These are phyloP conservation scores for Cylindrodendrum hubeiense DNA, from an alignment of 2,329 filamentous ascomycete species.

Conservation along the genomic window DNA sequence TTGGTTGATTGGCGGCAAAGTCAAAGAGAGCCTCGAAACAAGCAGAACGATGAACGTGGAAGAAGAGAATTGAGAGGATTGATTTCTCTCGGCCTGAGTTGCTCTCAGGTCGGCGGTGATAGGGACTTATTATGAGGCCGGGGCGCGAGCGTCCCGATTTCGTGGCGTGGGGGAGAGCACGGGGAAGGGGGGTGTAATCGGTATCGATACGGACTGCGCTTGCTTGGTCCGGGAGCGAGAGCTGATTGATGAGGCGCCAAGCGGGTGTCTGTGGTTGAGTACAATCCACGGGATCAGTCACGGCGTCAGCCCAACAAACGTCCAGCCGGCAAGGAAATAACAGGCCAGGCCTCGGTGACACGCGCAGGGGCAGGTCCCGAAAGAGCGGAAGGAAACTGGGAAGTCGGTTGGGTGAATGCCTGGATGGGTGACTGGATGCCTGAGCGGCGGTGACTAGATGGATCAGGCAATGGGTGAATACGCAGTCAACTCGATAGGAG, in stretches of 20 bases:
- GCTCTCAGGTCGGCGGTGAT: conserved; percentile 26
- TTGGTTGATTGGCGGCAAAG: neutral
- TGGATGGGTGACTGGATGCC: conserved; percentile 1
- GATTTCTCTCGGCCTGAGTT: neutral
- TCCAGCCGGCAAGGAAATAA: conserved; percentile 4
- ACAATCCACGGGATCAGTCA: conserved; percentile 11
- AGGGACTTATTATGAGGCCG: conserved; percentile 33
- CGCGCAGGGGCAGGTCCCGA: neutral
- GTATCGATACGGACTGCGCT: conserved; percentile 10
- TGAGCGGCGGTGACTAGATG: neutral
- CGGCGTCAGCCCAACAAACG: conserved; percentile 1
- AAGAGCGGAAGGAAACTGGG: neutral
- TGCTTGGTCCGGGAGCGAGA: neutral
- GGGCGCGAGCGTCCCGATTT: conserved; percentile 23
- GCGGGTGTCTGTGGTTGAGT: conserved; percentile 6
- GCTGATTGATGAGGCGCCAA: conserved; percentile 18
- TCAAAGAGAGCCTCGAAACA: conserved; percentile 2
- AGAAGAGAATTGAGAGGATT: neutral
- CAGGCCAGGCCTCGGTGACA: conserved; percentile 14
- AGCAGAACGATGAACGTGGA: neutral
- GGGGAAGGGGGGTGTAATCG: conserved; percentile 22
- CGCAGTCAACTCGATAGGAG: conserved; percentile 36
- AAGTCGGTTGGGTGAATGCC: conserved; percentile 11
- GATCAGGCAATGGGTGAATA: conserved; percentile 22
- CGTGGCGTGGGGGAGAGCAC: conserved; percentile 25